Evolutionary conservation across 192 early-diverging fungal species (phyloP).

Genomic region (Dissophora ornata): DNA sequence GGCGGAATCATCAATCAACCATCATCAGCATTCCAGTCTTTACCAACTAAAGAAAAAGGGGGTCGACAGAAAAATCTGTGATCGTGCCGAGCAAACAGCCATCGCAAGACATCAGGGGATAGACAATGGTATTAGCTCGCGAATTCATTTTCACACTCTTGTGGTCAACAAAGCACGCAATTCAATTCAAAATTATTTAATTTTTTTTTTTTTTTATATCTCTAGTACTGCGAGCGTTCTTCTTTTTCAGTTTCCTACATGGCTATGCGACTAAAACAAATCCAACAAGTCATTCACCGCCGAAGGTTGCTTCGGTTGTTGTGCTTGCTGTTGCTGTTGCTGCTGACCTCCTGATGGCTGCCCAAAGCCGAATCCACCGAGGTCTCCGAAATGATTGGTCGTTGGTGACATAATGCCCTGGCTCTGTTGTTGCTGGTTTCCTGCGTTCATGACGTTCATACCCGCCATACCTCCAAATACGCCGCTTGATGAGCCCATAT

Average conservation of each 20-base stretch:
- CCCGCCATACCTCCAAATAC: slow-evolving; percentile 24
- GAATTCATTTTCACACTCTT: too few relatives aligned
- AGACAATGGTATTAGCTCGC: too few relatives aligned
- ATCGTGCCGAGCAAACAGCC: too few relatives aligned
- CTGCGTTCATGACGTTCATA: neutral
- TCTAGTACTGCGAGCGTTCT: neutral
- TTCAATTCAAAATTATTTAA: too few relatives aligned
- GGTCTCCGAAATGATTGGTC: slow-evolving; percentile 33
- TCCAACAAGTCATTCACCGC: slow-evolving; percentile 39
- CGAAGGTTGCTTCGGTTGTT: slow-evolving; percentile 34
- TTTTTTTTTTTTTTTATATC: neutral
- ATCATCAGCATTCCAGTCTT: too few relatives aligned
- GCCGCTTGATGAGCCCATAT: slow-evolving; percentile 28
- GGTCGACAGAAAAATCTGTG: too few relatives aligned
- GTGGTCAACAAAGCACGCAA: too few relatives aligned
- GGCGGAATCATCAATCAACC: too few relatives aligned
- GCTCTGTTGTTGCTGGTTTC: slow-evolving; percentile 8
- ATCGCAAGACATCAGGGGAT: too few relatives aligned
- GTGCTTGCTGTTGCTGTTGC: slow-evolving; percentile 36
- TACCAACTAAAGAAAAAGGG: too few relatives aligned
- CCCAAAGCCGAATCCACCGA: slow-evolving; percentile 28
- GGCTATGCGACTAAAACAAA: slow-evolving; percentile 17
- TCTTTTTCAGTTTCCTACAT: neutral
- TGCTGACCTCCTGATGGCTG: slow-evolving; percentile 6
- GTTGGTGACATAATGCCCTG: slow-evolving; percentile 9